Base-by-base conservation (phyloP, 495 filamentous ascomycete genomes). In the Aspergillus conjunctus region DNA sequence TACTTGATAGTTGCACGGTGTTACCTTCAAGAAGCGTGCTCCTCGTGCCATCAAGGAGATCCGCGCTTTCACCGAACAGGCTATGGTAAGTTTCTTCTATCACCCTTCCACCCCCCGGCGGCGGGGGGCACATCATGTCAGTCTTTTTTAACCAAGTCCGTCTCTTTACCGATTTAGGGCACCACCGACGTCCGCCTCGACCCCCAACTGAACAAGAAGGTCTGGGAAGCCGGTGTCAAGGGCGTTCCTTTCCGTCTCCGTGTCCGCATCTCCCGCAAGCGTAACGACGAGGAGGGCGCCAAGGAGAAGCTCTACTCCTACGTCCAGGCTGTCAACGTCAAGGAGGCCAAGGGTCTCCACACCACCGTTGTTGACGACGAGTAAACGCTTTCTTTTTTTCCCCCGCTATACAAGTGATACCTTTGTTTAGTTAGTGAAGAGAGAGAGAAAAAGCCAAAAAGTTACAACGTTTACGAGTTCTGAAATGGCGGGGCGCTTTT, bases 161-260 rank as follows among this genome's bases (percentile, higher is more conserved):
- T 48, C 18, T 48, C 18, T 21, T 43, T 21, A n/a, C 45, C 43
- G 32, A 51, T 26, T 62, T 65, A 98, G 94, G 94, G 94, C 76
- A 99, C 94, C 79, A 81, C 87, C 73, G 94, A 99, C 77, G 94
- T 99, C 82, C 94, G 94, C 67, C 79, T 99, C 74, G 94, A 98
- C 84, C 94, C 94, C 65, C 90, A 91, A 78, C 83, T 99, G 66
- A 99, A 99, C 88, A 99, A 99, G 89, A 97, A 99, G 86, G 93
- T 99, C 80, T 99, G 94, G 94, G 95, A 99, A 80, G 84, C 89
- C 74, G 94, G 94, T 78, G 87, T 99, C 82, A 97, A 97, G 87
- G 95, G 95, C 73, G 92, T 96, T 65, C 91, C 93, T 55, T 98
- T 89, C 88, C 87, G 94, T 77, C 85, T 99, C 65, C 93, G 94